Evolutionary conservation across 1,139 yeast species (phyloP).

Genomic region (Debaryomyces psychrophilus): DNA sequence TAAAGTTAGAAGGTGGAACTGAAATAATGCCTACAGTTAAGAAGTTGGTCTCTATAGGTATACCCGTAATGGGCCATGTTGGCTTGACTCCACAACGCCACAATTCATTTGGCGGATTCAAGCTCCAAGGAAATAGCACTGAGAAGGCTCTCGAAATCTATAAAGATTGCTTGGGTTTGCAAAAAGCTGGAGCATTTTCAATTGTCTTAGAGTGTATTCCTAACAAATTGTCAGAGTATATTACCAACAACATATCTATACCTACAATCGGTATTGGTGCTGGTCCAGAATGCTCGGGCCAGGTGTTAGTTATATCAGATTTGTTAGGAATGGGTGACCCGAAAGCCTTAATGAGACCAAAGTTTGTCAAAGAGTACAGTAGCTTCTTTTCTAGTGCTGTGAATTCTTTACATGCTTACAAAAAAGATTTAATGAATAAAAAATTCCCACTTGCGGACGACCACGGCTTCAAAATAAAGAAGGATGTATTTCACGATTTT

Average conservation of each 20-base stretch:
- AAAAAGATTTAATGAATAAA: conserved; percentile 55
- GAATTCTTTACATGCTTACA: conserved; percentile 56
- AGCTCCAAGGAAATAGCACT: conserved; percentile 73
- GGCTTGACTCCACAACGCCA: conserved; percentile 92
- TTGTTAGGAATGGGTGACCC: conserved; percentile 74
- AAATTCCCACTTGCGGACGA: conserved; percentile 62
- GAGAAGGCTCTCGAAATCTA: conserved; percentile 60
- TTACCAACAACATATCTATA: conserved; percentile 60
- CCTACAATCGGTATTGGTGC: conserved; percentile 98
- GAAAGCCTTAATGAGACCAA: conserved; percentile 51
- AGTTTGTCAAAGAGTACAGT: conserved; percentile 75
- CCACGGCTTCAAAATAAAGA: conserved; percentile 75
- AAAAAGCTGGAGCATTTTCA: conserved; percentile 77
- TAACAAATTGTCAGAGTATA: conserved; percentile 62
- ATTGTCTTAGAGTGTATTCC: conserved; percentile 89
- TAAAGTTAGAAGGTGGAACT: conserved; percentile 86
- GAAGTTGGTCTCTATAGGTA: conserved; percentile 64
- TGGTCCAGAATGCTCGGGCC: conserved; percentile 82
- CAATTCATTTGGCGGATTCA: conserved; percentile 81
- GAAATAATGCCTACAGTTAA: conserved; percentile 50
- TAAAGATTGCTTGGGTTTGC: conserved; percentile 69
- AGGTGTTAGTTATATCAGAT: conserved; percentile 87
- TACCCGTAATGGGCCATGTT: conserved; percentile 90
- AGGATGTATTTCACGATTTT: conserved; percentile 61
- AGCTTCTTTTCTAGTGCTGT: conserved; percentile 54